These are phyloP conservation scores for Jacaranda copaia DNA, from an alignment of 257 asterid species.

Conservation along the genomic window DNA sequence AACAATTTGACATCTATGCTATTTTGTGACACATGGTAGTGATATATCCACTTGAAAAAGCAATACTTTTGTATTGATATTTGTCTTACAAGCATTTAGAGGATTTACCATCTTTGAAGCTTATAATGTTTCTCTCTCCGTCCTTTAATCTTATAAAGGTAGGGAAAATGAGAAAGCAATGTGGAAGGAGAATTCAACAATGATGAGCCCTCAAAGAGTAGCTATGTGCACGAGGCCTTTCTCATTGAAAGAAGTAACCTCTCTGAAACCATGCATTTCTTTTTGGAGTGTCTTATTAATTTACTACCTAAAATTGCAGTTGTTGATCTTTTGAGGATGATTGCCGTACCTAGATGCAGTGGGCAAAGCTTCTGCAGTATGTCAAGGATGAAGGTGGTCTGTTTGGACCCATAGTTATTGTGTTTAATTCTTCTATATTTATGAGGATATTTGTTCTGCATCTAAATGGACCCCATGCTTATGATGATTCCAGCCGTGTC, in stretches of 20 bases:
- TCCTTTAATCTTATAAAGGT: neutral
- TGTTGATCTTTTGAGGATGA: slow-evolving; percentile 85
- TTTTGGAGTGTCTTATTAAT: slow-evolving; percentile 13
- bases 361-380: slow-evolving; percentile 55
- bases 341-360: slow-evolving; percentile 89
- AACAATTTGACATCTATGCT: neutral
- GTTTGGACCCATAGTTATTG: neutral
- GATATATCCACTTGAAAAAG: slow-evolving; percentile 13
- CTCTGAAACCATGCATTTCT: neutral
- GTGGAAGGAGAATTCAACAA: neutral
- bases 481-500: no score
- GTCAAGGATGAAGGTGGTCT: slow-evolving; percentile 52
- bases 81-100: neutral
- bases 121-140: neutral
- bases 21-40: slow-evolving; percentile 1
- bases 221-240: neutral
- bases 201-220: neutral
- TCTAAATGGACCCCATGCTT: no score
- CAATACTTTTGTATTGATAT: neutral
- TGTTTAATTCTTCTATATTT: neutral
- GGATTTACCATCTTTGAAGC: neutral
- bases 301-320: slow-evolving; percentile 51
- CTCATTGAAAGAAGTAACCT: slow-evolving; percentile 7
- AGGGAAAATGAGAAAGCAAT: slow-evolving; percentile 16
- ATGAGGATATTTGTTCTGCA: neutral